Evolutionary conservation across 345 rosid species (phyloP).

Genomic region (Streptanthus diversifolius): DNA sequence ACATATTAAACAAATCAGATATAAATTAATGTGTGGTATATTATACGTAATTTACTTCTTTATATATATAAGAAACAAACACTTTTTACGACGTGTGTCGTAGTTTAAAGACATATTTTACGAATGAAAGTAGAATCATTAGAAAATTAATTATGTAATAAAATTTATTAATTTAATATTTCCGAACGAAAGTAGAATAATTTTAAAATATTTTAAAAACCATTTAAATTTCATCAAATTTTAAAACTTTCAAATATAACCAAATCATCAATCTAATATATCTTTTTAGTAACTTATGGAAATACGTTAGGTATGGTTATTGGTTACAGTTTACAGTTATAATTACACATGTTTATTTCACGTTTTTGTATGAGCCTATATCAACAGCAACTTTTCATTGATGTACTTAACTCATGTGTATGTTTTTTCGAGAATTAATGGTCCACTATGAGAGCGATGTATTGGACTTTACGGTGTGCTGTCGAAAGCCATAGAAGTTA

Average conservation of each 20-base stretch:
- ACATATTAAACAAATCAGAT: no score
- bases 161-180: neutral
- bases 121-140: neutral
- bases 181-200: no score
- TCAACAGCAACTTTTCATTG: neutral
- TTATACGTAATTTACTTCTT: no score
- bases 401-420: neutral
- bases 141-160: no score
- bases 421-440: neutral
- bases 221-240: no score
- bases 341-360: constrained; percentile 5
- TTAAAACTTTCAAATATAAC: no score
- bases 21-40: no score
- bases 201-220: no score
- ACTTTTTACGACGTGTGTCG: no score
- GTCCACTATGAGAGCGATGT: constrained; percentile 1
- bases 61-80: no score
- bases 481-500: neutral
- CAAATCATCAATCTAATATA: no score
- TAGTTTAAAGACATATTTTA: neutral
- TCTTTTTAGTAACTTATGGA: no score
- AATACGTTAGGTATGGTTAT: neutral
- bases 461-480: neutral
- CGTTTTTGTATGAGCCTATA: neutral
- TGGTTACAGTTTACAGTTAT: neutral